Evolutionary conservation across 331 rosid genomes (phyloP), one percentile per base, ranked within the genome.

Genomic region (Rhamnella rubrinervis): DNA sequence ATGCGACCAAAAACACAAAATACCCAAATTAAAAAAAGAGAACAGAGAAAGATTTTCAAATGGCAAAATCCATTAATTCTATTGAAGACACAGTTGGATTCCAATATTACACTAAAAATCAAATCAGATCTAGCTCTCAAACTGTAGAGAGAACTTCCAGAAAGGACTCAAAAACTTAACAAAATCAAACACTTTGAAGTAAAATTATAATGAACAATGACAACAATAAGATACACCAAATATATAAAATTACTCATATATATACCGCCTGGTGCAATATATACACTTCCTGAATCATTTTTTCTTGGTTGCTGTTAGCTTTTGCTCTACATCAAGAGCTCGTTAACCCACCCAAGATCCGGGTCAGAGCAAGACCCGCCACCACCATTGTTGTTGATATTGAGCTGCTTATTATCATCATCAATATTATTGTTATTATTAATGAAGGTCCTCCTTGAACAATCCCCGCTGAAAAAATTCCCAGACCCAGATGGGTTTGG

Each of bases 311-410:
- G 21, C 28, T 73, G 14, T 40, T 56, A 50, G 59, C 67, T 15
- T 52, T 15, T 37, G 16, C 11, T 74, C 79, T 89, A 95, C 98
- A 87, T 89, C 81, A 95, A 75, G 46, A 95, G 80, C 6, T 95
- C 98, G 59, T 95, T 87, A 40, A 95, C 93, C 98, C 98, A 95
- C 25, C 89, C 95, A 14, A 95, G 86, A 84, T 95, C 98, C 0
- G 95, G 98, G 49, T 80, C 83, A 4, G 85, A 59, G 64, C 77
- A 72, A 18, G 66, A 49, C 49, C 71, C 64, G 0, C 72, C 84
- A 0, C 72, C 84, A 71, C 21, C 58, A 37, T 46, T 49, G 17
- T 78, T 84, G 1, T 65, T 67, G 23, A n/a, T 21, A 10, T 63
- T 73, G 28, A 68, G 56, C 59, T 46, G 17, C 8, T 51, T 38